Conservation (phyloP, 352 stramenopile species). For the Phytophthora citrophthora region DNA sequence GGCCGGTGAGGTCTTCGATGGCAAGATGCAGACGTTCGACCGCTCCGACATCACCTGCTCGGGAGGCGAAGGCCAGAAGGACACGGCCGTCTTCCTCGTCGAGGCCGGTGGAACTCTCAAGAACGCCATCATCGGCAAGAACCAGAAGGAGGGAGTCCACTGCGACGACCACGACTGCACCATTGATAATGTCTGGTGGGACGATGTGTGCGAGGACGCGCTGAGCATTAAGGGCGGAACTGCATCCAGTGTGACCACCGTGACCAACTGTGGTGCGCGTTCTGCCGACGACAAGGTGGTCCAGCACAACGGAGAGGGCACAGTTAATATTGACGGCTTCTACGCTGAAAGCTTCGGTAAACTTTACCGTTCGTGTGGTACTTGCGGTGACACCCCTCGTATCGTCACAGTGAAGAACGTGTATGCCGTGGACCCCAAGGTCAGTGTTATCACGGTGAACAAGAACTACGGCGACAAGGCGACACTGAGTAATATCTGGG, state of each 20-base stretch:
- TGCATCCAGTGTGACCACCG: conserved; percentile 20
- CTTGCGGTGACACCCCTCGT: conserved; percentile 39
- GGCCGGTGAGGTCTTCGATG: conserved; percentile 31
- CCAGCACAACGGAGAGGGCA: conserved; percentile 2
- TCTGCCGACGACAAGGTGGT: conserved; percentile 46
- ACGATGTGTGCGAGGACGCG: conserved; percentile 12
- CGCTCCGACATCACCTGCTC: conserved; percentile 49
- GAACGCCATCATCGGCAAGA: conserved; percentile 29
- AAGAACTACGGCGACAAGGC: conserved; percentile 46
- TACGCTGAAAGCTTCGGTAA: conserved; percentile 10
- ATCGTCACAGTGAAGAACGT: conserved; percentile 40
- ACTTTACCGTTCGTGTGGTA: conserved; percentile 33
- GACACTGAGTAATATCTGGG: conserved; percentile 43
- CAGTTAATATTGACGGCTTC: conserved; percentile 4
- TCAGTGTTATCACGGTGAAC: conserved; percentile 47
- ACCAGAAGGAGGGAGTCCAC: conserved; percentile 24
- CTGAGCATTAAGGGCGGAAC: conserved; percentile 3
- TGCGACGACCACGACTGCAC: conserved; percentile 17
- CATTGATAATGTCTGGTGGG: conserved; percentile 26
- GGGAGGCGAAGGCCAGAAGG: conserved; percentile 29
- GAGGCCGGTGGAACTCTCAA: conserved; percentile 30
- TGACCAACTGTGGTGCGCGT: conserved; percentile 39
- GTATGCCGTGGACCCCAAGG: conserved; percentile 38
- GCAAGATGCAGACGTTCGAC: conserved; percentile 63
- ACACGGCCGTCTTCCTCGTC: conserved; percentile 47